Evolutionary conservation across 768 basidiomycete species (phyloP), one percentile per base, ranked within the genome.

Genomic region (Podaxis sp.): DNA sequence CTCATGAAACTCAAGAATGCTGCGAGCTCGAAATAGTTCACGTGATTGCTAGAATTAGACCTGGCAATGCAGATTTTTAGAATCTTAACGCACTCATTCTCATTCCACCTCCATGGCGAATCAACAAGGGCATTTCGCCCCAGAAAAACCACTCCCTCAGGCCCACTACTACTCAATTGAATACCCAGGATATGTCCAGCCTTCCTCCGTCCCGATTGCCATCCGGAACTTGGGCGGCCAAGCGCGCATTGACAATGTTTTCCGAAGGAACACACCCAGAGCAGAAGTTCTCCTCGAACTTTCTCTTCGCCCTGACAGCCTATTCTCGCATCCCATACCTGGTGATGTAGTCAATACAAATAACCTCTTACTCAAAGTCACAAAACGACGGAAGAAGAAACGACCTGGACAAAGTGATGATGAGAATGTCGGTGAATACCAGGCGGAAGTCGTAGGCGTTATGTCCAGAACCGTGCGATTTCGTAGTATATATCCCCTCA

Each of bases 381-480:
- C 85, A 4, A 93, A 85, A 73, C 79, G 89, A 64, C 89, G 81
- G 66, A 78, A 85, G 59, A 87, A 81, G 66, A 69, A 67, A 38
- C 54, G 66, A 59, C 48, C 69, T 55, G 47, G 66, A 28, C 60
- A 61, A 55, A 23, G 57, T 58, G n/a, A 70, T 64, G 76, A 76
- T 54, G 74, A 69, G 4, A 52, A 70, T 4, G 42, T 80, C 16
- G 91, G 92, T 11, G 87, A 94, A 68, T 96, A 89, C 71, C 88
- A 81, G 1, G 80, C 85, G 13, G 82, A 90, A 61, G 81, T 89
- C 0, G 72, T 91, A 6, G 96, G 95, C 0, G 73, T 87, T 11
- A 79, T 90, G n/a, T 77, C 85, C 0, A 93, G 90, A 74, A 92
- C 93, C 3, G 89, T 86, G 55, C 82, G 96, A 56, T 98, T 98